These are phyloP conservation scores for Penicillium crystallinum DNA, from an alignment of 495 filamentous ascomycete genomes.

Conservation along the genomic window DNA sequence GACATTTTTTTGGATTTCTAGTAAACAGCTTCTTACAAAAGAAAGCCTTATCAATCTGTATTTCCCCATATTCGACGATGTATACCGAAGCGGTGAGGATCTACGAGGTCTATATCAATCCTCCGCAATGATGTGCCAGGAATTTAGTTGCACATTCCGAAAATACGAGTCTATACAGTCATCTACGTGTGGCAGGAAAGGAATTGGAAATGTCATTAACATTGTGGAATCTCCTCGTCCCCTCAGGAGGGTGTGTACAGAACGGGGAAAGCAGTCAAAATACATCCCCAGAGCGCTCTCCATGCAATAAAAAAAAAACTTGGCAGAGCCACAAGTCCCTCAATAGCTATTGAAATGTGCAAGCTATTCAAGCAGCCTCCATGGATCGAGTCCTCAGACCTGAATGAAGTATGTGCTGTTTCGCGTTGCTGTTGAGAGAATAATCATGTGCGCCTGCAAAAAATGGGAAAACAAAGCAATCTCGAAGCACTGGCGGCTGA, in stretches of 20 bases:
- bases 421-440: neutral
- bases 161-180: neutral
- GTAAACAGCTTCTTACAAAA: no score
- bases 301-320: constrained; percentile 30
- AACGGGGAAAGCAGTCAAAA: constrained; percentile 23
- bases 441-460: constrained; percentile 23
- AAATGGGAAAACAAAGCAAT: constrained; percentile 22
- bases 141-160: neutral
- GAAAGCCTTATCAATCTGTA: no score
- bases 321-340: constrained; percentile 4
- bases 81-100: no score
- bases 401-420: neutral
- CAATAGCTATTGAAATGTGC: neutral
- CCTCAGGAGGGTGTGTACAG: constrained; percentile 26
- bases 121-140: neutral
- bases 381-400: neutral
- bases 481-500: constrained; percentile 14
- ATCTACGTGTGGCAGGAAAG: neutral
- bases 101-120: no score
- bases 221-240: constrained; percentile 20
- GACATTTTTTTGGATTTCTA: no score
- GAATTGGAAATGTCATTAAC: constrained; percentile 18
- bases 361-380: neutral
- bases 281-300: constrained; percentile 27
- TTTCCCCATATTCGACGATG: no score